These are phyloP conservation scores for Diversispora eburnea DNA, from an alignment of 192 early-diverging fungal genomes.

Conservation along the genomic window DNA sequence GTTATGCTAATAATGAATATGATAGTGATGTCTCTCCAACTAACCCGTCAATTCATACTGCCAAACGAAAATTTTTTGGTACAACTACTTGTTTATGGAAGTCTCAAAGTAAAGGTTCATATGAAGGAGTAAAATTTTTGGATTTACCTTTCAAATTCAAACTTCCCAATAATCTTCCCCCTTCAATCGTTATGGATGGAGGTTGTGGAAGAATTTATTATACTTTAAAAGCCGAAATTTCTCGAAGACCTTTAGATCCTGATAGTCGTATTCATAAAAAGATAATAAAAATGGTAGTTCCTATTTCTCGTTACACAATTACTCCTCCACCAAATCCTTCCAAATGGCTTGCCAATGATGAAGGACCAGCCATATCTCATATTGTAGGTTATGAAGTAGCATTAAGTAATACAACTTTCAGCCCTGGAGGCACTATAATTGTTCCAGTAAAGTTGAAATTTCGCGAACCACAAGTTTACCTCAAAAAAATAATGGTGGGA, in stretches of 20 bases:
- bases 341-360: not conserved
- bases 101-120: conserved; percentile 16
- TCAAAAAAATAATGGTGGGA: conserved; percentile 9
- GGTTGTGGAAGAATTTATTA: conserved; percentile 18
- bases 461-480: not conserved
- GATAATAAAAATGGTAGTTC: not conserved
- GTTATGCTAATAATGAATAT: not conserved
- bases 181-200: not conserved
- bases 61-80: not conserved
- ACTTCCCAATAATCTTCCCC: conserved; percentile 6
- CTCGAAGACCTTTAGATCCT: not conserved
- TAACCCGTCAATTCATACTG: not conserved
- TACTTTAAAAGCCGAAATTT: conserved; percentile 3
- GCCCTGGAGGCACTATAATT: not conserved
- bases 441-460: conserved; percentile 9
- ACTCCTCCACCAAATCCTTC: not conserved
- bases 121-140: not conserved
- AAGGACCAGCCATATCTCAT: not conserved
- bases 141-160: conserved; percentile 22
- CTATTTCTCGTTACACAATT: not conserved
- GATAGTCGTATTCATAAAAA: not conserved
- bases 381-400: conserved; percentile 1
- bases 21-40: too few relatives aligned
- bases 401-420: not conserved
- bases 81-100: not conserved